Evolutionary conservation across 257 asterid genomes (phyloP), one percentile per base, ranked within the genome.

Genomic region (Scutellaria minor): DNA sequence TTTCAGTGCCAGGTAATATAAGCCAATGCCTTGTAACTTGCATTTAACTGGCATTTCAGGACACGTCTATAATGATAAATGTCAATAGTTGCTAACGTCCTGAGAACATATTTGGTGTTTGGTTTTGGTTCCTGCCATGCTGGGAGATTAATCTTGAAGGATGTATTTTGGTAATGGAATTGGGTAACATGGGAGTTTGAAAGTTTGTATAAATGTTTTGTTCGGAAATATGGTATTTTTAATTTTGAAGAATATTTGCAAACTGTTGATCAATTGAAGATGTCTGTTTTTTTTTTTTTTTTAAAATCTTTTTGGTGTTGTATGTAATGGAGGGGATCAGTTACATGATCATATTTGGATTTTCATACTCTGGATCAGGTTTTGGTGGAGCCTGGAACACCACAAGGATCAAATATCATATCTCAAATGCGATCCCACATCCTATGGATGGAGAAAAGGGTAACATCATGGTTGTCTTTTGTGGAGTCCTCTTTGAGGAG

Each of bases 371-470:
- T 68, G 80, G 79, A 75, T 73, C 91, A 94, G 98, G 84, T 94
- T 75, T 51, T 91, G 79, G 91, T 90, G 68, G 99, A 94, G 80
- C 99, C 99, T 52, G 99, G 98, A 76, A 89, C 97, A 58, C 99
- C 98, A 59, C 96, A 91, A 79, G 99, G 99, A 87, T 89, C 96
- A 75, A 87, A 83, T 80, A 88, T 94, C 72, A 94, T 94, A 73
- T 85, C 97, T 37, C 99, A 91, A 76, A 82, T 94, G 93, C 86
- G 98, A 79, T 91, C 99, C 42, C 93, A 94, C 79, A 90, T 91
- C 79, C 75, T 94, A 75, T 94, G 99, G 97, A 85, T 90, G 98
- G 99, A 94, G 84, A 85, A 82, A 45, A 84, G 99, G 97, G 99
- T 94, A 76, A 85, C 31, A 27, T 39, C 9, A 48, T 66, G 59